A percentile compares a stretch with the other conserved stretches of the same genome.
phyloP scores from a whole-genome alignment of 176 grass and related monocot species.

The Lolium multiflorum region DNA sequence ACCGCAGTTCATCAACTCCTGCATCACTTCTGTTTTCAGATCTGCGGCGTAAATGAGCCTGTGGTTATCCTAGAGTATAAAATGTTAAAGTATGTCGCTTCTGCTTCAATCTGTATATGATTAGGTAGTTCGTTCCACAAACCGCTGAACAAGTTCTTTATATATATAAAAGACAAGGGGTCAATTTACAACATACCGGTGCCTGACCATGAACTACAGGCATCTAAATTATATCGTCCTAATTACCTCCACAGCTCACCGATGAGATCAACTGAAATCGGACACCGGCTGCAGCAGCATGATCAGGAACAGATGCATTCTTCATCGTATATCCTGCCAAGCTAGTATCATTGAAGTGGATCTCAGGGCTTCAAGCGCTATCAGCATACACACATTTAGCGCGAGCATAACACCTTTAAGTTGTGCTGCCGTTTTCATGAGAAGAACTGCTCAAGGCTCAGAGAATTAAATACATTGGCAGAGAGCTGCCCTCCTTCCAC shows the following conservation, averaged over 20 bases:
- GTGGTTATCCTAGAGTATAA: background rate
- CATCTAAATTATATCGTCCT: slow-evolving; percentile 31
- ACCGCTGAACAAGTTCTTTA: background rate
- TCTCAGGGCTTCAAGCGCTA: background rate
- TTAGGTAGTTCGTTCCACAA: background rate
- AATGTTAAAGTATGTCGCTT: background rate
- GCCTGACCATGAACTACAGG: too few species aligned
- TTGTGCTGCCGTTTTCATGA: slow-evolving; percentile 44
- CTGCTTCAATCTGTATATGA: background rate
- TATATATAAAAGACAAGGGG: background rate
- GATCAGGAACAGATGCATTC: background rate
- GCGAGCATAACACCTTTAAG: background rate
- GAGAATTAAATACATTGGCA: slow-evolving; percentile 75
- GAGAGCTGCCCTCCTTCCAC: slow-evolving; percentile 85
- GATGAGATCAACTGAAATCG: slow-evolving; percentile 18
- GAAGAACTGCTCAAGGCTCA: slow-evolving; percentile 85
- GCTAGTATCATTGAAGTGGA: slow-evolving; percentile 20
- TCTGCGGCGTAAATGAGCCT: background rate
- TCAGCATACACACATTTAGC: background rate
- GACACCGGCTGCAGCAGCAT: background rate
- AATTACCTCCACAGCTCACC: slow-evolving; percentile 27
- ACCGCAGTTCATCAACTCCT: background rate
- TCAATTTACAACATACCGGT: slow-evolving; percentile 42
- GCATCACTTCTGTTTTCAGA: background rate
- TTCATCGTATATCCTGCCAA: background rate